Conservation (phyloP, 2,329 filamentous ascomycete genomes). For the Fusarium sp. region DNA sequence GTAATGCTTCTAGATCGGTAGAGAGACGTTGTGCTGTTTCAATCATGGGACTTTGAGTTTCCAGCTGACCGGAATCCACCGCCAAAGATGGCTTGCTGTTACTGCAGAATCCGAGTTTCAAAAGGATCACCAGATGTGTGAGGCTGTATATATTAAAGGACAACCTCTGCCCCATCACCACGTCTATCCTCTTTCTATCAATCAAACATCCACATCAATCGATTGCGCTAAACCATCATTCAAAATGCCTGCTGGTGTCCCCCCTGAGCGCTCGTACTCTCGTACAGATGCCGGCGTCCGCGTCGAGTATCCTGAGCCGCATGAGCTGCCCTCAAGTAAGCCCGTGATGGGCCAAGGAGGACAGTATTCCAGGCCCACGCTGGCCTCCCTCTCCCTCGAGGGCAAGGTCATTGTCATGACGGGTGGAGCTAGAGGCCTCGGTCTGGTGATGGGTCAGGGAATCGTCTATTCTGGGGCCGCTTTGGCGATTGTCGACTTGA, state of each 20-base stretch:
- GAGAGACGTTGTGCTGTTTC: not conserved
- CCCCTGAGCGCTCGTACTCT: conserved; percentile 60
- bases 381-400: conserved; percentile 86
- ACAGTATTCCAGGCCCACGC: conserved; percentile 81
- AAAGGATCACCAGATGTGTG: conserved; percentile 4
- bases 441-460: conserved; percentile 91
- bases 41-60: not conserved
- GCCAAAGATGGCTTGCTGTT: not conserved
- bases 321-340: conserved; percentile 73
- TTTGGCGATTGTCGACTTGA: conserved; percentile 91
- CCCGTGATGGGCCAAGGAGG: conserved; percentile 80
- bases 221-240: not conserved
- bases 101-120: not conserved
- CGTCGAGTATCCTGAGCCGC: conserved; percentile 79
- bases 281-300: conserved; percentile 81
- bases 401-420: conserved; percentile 85
- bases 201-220: too few relatives aligned
- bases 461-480: conserved; percentile 88
- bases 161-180: not conserved
- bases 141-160: conserved; percentile 6
- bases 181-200: not conserved
- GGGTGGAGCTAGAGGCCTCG: conserved; percentile 86
- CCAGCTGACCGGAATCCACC: not conserved
- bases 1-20: not conserved
- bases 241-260: conserved; percentile 23